Conservation (phyloP, 2,329 filamentous ascomycete species). For the Monilinia fructicola region DNA sequence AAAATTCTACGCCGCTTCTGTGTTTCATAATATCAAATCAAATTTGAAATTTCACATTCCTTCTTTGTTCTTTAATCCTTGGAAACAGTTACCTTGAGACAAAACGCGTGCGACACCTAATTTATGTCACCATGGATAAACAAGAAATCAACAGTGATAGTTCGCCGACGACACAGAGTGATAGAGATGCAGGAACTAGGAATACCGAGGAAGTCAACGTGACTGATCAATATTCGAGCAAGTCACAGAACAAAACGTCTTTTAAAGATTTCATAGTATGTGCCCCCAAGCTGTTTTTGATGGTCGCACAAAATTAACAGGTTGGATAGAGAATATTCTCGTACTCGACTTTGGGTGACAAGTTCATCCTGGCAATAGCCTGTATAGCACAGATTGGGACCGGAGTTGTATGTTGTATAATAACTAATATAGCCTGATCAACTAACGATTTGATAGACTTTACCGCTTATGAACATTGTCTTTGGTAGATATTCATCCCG, state of each 20-base stretch:
- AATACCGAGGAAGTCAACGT: neutral
- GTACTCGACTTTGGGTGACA: constrained; percentile 34
- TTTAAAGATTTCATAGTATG: constrained; percentile 34
- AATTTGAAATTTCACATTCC: neutral
- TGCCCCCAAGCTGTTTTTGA: neutral
- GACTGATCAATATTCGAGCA: constrained; percentile 31
- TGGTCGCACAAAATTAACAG: neutral
- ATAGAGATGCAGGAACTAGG: constrained; percentile 4
- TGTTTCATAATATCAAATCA: neutral
- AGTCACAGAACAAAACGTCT: constrained; percentile 31
- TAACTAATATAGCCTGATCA: neutral
- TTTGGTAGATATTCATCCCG: constrained; percentile 47
- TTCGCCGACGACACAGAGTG: constrained; percentile 2
- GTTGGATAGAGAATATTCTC: constrained; percentile 35
- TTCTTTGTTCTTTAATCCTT: constrained; percentile 15
- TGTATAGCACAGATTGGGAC: constrained; percentile 32
- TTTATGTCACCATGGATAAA: constrained; percentile 7
- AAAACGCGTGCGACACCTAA: neutral
- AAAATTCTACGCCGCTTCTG: neutral
- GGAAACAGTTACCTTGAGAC: neutral
- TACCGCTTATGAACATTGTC: constrained; percentile 60
- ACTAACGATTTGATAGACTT: constrained; percentile 42
- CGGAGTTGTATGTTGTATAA: constrained; percentile 31
- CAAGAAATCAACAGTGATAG: neutral
- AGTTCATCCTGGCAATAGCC: constrained; percentile 30